Base-by-base conservation (phyloP, 108 stramenopile genomes). In the Epithemia pelagica region DNA sequence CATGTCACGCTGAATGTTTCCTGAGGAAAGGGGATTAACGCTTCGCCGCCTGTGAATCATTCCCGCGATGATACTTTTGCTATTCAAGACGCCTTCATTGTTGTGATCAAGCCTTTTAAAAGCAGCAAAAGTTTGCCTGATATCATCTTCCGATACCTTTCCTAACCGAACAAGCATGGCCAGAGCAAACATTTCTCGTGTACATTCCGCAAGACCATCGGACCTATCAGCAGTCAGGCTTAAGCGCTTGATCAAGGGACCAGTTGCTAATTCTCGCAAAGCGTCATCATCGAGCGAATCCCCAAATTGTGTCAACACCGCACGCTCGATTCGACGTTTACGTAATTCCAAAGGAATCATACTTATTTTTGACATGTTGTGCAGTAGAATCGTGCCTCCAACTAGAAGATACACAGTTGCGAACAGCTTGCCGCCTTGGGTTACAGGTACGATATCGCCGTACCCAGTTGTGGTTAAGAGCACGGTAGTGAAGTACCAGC, bases 151-250 rank as follows among this genome's bases (percentile, higher is more conserved):
- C 0, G 88, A 82, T 20, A 94, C 87, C 58, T 88, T 84, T 1
- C 92, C 92, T 59, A 94, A 62, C n/a, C 92, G 80, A 1, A 94
- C 89, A 59, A 94, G 76, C 92, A 94, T 94, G 20, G 92, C 92
- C 32, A 94, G 80, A 32, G 86, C 81, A 73, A 94, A 94, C 90
- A 91, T 94, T 62, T 94, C 92, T 26, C 92, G 78, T 0, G 92
- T 94, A 60, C 92, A 94, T 62, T 91, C 86, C 58, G 89, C 82
- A 59, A 94, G 73, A 26, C 87, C 92, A 58, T 80, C 78, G 23
- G 84, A 68, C 59, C 81, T 52, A 53, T 87, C 76, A 3, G 77
- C 81, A 8, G 86, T 78, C 61, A 94, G 59, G 59, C 89, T 76
- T 10, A 94, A 79, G 1, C 92, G 72, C 25, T 84, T 78, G 61